Evolutionary conservation across 352 stramenopile species (phyloP).

Genomic region (Plasmopara halstedii): DNA sequence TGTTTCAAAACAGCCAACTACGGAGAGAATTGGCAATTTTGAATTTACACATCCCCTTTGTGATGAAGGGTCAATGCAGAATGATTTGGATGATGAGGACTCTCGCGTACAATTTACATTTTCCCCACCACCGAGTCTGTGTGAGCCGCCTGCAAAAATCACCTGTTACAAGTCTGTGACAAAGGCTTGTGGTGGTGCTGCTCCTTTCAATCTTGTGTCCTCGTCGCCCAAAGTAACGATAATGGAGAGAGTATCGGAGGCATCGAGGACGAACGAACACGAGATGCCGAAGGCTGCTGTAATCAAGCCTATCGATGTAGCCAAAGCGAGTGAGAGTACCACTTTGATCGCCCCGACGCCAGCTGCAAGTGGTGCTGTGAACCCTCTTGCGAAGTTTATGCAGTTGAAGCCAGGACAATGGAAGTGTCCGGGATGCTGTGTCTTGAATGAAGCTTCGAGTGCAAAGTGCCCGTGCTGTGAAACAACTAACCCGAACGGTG

Average conservation of each 20-base stretch:
- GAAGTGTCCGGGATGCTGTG: conserved; percentile 74
- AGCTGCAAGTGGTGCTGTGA: conserved; percentile 17
- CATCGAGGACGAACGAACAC: conserved; percentile 16
- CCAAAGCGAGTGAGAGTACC: conserved; percentile 7
- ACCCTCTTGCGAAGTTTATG: conserved; percentile 60
- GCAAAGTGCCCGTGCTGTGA: conserved; percentile 80
- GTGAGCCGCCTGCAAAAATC: conserved; percentile 41
- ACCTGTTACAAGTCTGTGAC: conserved; percentile 20
- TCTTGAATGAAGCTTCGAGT: conserved; percentile 48
- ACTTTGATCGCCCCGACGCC: neutral
- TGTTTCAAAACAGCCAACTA: conserved; percentile 7
- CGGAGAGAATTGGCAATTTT: conserved; percentile 30
- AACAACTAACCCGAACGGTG: conserved; percentile 34
- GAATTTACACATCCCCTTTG: conserved; percentile 44
- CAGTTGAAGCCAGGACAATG: conserved; percentile 60
- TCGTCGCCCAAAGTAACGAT: conserved; percentile 44
- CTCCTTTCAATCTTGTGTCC: conserved; percentile 61
- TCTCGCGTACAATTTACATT: conserved; percentile 49
- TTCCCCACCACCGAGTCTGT: conserved; percentile 43
- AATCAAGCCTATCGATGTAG: conserved; percentile 5
- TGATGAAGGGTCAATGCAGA: conserved; percentile 3
- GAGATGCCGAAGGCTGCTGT: conserved; percentile 13
- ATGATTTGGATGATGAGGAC: conserved; percentile 33
- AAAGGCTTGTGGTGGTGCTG: conserved; percentile 16
- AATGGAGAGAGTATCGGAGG: conserved; percentile 29